Evolutionary conservation across 495 filamentous ascomycete genomes (phyloP).

Genomic region (Talaromyces borbonicus): DNA sequence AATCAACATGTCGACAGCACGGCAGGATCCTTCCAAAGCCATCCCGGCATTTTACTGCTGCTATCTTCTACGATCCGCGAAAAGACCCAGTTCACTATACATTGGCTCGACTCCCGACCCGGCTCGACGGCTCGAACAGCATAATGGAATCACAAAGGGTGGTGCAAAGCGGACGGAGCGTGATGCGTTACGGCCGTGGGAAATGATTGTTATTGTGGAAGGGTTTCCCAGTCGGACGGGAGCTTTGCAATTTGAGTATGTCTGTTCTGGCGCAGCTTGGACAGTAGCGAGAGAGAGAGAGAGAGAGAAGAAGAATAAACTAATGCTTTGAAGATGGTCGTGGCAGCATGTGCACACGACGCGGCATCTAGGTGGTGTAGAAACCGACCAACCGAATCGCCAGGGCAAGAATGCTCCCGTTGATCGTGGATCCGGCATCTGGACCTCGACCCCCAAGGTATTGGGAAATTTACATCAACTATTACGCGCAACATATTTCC

Average conservation of each 20-base stretch:
- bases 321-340: slow-evolving; percentile 63
- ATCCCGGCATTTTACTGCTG: slow-evolving; percentile 69
- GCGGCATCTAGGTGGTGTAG: slow-evolving; percentile 53
- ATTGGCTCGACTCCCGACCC: slow-evolving; percentile 91
- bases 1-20: no score
- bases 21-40: slow-evolving; percentile 15
- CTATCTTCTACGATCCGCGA: slow-evolving; percentile 81
- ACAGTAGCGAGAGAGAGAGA: no score
- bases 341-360: slow-evolving; percentile 76
- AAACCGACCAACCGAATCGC: slow-evolving; percentile 34
- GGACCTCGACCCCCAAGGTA: slow-evolving; percentile 48
- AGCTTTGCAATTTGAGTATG: slow-evolving; percentile 92
- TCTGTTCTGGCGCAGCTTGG: slow-evolving; percentile 9
- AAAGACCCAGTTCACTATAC: slow-evolving; percentile 56
- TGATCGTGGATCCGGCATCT: slow-evolving; percentile 12
- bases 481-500: slow-evolving; percentile 66
- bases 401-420: slow-evolving; percentile 27
- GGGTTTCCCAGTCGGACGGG: slow-evolving; percentile 82
- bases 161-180: slow-evolving; percentile 70
- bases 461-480: slow-evolving; percentile 71
- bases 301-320: no score
- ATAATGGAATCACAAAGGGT: slow-evolving; percentile 73
- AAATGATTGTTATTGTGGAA: slow-evolving; percentile 80
- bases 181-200: slow-evolving; percentile 68
- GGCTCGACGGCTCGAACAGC: slow-evolving; percentile 67